Evolutionary conservation across 2,329 filamentous ascomycete species (phyloP).

Genomic region (Trichoderma koningiopsis): DNA sequence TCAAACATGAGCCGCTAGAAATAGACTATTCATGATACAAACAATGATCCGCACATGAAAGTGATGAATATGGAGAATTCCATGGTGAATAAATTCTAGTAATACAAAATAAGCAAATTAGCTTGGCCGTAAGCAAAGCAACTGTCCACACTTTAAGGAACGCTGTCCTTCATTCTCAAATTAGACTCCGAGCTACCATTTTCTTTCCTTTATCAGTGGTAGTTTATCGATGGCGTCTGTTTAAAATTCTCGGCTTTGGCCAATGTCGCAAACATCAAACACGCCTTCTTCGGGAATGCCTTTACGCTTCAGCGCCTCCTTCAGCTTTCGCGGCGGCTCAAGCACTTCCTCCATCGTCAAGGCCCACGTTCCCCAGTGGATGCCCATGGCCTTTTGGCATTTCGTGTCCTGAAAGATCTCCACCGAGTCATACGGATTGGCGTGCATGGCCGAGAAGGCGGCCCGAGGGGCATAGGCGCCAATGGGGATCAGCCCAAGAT

Average conservation of each 20-base stretch:
- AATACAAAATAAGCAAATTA: not conserved
- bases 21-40: not conserved
- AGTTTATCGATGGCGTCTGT: not conserved
- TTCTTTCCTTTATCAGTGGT: not conserved
- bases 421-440: slow-evolving; percentile 82
- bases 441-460: slow-evolving; percentile 80
- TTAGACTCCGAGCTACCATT: not conserved
- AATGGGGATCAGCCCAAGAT: slow-evolving; percentile 90
- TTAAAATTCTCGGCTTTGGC: slow-evolving; percentile 77
- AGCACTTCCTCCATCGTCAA: slow-evolving; percentile 82
- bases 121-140: not conserved
- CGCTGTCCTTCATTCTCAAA: not conserved
- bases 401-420: slow-evolving; percentile 86
- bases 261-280: slow-evolving; percentile 83
- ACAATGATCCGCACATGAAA: not conserved
- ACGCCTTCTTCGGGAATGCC: slow-evolving; percentile 69
- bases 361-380: slow-evolving; percentile 93
- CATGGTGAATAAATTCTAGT: slow-evolving; percentile 1
- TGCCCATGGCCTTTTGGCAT: slow-evolving; percentile 77
- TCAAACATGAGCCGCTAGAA: slow-evolving; percentile 6
- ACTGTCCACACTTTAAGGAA: not conserved
- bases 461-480: slow-evolving; percentile 78
- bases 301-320: slow-evolving; percentile 68
- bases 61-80: not conserved
- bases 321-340: slow-evolving; percentile 75